Conservation (phyloP, 176 grass and related monocot species). For the Cenchrus americanus region DNA sequence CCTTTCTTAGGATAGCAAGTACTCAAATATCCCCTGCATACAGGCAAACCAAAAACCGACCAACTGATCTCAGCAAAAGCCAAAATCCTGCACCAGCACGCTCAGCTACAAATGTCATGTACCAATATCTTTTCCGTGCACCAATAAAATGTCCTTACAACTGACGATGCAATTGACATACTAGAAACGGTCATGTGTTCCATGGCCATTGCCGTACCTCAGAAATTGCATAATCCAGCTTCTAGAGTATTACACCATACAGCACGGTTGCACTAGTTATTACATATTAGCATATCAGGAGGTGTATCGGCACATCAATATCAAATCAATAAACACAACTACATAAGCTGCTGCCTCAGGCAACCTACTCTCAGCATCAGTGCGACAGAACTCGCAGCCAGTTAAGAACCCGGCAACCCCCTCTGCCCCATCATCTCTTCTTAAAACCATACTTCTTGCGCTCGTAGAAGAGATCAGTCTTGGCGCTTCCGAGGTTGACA, state of each 20-base stretch:
- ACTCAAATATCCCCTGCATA: too few relatives aligned
- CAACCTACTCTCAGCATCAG: neutral
- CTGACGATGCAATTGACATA: neutral
- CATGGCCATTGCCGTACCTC: slow-evolving; percentile 8
- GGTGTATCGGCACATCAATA: neutral
- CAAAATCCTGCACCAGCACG: neutral
- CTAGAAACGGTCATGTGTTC: neutral
- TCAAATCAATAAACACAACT: neutral
- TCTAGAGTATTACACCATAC: neutral
- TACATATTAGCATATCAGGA: slow-evolving; percentile 2
- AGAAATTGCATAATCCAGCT: neutral
- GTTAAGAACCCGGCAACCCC: neutral
- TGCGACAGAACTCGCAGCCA: neutral
- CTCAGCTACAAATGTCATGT: neutral
- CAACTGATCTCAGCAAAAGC: too few relatives aligned
- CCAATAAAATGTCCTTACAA: neutral
- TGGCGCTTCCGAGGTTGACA: slow-evolving; percentile 83
- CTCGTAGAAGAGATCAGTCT: slow-evolving; percentile 88
- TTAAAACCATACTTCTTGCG: slow-evolving; percentile 68
- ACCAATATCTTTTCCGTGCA: neutral
- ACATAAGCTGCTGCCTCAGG: neutral
- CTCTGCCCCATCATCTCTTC: slow-evolving; percentile 40
- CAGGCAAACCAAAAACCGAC: too few relatives aligned
- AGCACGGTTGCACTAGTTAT: neutral
- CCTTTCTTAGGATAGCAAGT: too few relatives aligned